Conservation (phyloP, 169 alveolate genomes). For the Amoebophrya sp. region DNA sequence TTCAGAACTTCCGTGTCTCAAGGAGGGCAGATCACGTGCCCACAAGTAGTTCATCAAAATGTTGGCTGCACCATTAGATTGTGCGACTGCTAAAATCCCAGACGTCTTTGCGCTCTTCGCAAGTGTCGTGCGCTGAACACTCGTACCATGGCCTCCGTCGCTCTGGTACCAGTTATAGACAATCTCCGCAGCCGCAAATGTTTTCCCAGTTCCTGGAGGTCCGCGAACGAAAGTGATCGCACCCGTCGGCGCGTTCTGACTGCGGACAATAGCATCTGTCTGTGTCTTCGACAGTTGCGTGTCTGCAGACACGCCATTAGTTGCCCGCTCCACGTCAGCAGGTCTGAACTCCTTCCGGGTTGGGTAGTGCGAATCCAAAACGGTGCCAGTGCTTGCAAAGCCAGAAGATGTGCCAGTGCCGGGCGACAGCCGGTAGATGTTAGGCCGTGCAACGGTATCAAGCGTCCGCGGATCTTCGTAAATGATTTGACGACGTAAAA, state of each 20-base stretch:
- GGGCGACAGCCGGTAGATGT: no score
- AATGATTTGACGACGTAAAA: background rate
- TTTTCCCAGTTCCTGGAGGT: conserved; percentile 54
- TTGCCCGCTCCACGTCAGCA: background rate
- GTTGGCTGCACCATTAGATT: conserved; percentile 72
- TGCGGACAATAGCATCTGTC: background rate
- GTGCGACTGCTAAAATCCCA: conserved; percentile 64
- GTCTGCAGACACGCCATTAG: background rate
- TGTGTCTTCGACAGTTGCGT: background rate
- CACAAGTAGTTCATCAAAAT: conserved; percentile 56
- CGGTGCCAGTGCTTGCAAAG: background rate
- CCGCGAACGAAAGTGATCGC: conserved; percentile 39
- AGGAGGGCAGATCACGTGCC: background rate
- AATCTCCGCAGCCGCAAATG: conserved; percentile 32
- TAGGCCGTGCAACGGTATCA: no score
- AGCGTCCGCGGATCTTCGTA: no score
- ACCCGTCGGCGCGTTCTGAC: background rate
- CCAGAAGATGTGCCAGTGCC: no score
- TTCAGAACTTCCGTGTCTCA: background rate
- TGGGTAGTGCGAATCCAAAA: background rate
- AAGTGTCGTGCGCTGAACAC: background rate
- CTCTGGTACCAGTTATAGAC: background rate
- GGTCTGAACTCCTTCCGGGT: background rate
- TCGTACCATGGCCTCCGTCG: no score
- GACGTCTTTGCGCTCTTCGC: no score